Evolutionary conservation across 768 basidiomycete genomes (phyloP), one percentile per base, ranked within the genome.

Genomic region (Xerocomus spinulosus): DNA sequence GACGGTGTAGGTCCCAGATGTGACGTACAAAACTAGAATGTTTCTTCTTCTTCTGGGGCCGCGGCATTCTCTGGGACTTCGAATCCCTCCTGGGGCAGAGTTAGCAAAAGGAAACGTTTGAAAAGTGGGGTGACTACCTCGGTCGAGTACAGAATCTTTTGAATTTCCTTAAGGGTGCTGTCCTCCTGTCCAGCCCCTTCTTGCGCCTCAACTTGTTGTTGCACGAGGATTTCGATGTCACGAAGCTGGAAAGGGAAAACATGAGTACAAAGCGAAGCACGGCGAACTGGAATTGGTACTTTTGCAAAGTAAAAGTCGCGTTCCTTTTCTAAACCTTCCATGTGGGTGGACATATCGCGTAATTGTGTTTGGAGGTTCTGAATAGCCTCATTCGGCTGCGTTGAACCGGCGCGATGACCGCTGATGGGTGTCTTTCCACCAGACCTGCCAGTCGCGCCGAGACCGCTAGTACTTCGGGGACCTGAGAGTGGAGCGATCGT

Each of bases 261-360:
- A 37, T 45, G 44, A 50, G 47, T 15, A 25, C 21, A 13, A 25
- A 45, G 36, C 9, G 42, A 54, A 47, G 39, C 34, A 35, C 33
- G 33, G 42, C 9, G 38, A 49, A 43, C 23, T 39, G 25, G 50
- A 33, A 15, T 9, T 2, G 76, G 39, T 56, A 95, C 94, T 81
- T 97, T 99, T 61, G 87, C 84, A 68, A 98, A 99, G 70, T 99
- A 99, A 68, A 99, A 98, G 67, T 98, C 94, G 38, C 94, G 74
- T 70, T 99, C 96, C 74, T 93, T 97, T 75, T 98, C 93, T 32
- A 98, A 72, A 1, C 90, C 89, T 63, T 94, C 92, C 54, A 96
- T 72, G 61, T 91, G 87, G 0, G 73, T 66, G 29, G 81, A 80
- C 73, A 96, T 75, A 53, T 98, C 96, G 53, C 80, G 77, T 46